Conservation (phyloP, 805 yeast genomes). For the Pichia phayaonensis region DNA sequence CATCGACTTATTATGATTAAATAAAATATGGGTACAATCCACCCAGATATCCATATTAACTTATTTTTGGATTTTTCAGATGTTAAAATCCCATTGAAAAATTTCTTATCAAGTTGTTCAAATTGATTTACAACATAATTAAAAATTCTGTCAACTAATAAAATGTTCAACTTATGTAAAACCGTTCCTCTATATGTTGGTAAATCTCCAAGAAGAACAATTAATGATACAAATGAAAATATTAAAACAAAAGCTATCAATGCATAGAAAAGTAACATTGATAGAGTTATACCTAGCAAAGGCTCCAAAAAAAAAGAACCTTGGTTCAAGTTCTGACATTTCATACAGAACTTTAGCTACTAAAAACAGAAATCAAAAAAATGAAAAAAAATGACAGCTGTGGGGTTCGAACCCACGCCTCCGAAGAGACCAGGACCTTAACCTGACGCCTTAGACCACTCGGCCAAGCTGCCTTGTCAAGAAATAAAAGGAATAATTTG, state of each 20-base stretch:
- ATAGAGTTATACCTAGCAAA: background rate
- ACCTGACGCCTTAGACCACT: constrained; percentile 37
- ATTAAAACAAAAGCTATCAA: constrained; percentile 5
- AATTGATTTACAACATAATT: constrained; percentile 1
- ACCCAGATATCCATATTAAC: constrained; percentile 23
- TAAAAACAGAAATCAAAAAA: background rate
- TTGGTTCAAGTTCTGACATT: background rate
- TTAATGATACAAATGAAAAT: constrained; percentile 15
- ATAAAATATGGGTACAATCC: constrained; percentile 40
- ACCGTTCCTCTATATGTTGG: constrained; percentile 33
- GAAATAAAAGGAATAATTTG: too few relatives aligned
- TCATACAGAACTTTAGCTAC: background rate
- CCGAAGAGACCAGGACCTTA: constrained; percentile 72
- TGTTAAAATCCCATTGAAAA: constrained; percentile 19
- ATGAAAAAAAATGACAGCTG: constrained; percentile 49
- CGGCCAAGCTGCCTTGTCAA: constrained; percentile 35
- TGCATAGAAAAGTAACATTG: background rate
- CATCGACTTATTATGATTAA: constrained; percentile 28
- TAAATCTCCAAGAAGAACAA: constrained; percentile 42
- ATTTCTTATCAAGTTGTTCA: constrained; percentile 18
- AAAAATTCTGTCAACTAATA: constrained; percentile 10
- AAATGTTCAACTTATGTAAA: constrained; percentile 19
- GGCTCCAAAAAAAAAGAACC: background rate
- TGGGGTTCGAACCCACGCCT: constrained; percentile 86
- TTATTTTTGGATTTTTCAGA: constrained; percentile 8